Evolutionary conservation across 2,329 filamentous ascomycete genomes (phyloP).

Genomic region (Juglanconis oblonga): DNA sequence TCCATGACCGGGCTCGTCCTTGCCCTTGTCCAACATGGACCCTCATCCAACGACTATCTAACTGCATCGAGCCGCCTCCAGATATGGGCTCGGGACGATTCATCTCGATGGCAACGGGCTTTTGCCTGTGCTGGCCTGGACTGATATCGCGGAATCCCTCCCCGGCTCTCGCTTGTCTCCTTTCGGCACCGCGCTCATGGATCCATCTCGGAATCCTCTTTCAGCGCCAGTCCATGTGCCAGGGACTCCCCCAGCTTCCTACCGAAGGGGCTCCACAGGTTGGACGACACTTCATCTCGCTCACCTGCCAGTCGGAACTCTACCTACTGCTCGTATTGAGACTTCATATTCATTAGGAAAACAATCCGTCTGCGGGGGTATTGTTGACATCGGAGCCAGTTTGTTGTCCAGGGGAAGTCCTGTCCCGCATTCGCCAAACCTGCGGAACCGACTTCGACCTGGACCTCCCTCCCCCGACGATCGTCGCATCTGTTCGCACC

Average conservation of each 20-base stretch:
- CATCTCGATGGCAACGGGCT: neutral
- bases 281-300: neutral
- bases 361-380: neutral
- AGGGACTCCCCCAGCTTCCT: neutral
- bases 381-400: no score
- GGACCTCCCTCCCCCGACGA: neutral
- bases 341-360: neutral
- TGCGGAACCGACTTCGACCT: neutral
- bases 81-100: neutral
- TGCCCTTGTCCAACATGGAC: neutral
- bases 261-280: neutral
- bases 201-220: conserved; percentile 1
- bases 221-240: neutral
- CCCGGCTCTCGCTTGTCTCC: neutral
- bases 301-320: neutral
- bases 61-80: neutral
- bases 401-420: neutral
- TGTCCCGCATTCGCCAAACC: neutral
- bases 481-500: neutral
- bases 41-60: neutral
- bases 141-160: neutral
- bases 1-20: neutral
- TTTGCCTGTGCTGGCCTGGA: neutral
- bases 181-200: neutral
- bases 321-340: neutral